phyloP scores from a whole-genome alignment of 1,284 basidiomycete genomes.

The Thelephora terrestris region DNA sequence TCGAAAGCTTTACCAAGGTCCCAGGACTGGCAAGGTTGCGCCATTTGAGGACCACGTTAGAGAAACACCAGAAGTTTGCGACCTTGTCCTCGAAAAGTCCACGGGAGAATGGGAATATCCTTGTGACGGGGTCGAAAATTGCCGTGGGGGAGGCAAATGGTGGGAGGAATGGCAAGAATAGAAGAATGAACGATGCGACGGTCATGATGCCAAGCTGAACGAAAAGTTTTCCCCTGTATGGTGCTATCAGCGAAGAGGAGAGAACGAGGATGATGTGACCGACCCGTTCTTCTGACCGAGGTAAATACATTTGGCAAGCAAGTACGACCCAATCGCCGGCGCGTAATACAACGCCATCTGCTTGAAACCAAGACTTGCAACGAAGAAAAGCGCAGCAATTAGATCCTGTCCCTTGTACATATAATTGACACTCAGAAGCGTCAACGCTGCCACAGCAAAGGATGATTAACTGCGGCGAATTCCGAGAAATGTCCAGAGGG shows the following conservation, averaged over 20 bases:
- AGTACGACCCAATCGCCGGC: conserved; percentile 78
- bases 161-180: conserved; percentile 71
- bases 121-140: conserved; percentile 56
- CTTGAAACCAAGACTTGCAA: conserved; percentile 81
- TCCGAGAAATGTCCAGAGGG: not conserved
- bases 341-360: conserved; percentile 95
- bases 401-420: conserved; percentile 65
- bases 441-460: conserved; percentile 40
- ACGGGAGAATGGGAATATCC: conserved; percentile 86
- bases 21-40: conserved; percentile 39
- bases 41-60: conserved; percentile 86
- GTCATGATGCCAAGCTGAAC: conserved; percentile 56
- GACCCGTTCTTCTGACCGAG: conserved; percentile 62
- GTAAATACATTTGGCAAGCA: conserved; percentile 74
- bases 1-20: conserved; percentile 46
- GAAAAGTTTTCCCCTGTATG: conserved; percentile 46
- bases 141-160: conserved; percentile 39
- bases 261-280: conserved; percentile 16
- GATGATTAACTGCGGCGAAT: not conserved
- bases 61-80: conserved; percentile 91
- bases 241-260: conserved; percentile 6
- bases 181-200: conserved; percentile 45
- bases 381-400: conserved; percentile 73
- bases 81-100: conserved; percentile 96
- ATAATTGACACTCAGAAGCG: conserved; percentile 58